These are phyloP conservation scores for Grosmannia clavigera DNA, from an alignment of 2,329 filamentous ascomycete species.

Conservation along the genomic window DNA sequence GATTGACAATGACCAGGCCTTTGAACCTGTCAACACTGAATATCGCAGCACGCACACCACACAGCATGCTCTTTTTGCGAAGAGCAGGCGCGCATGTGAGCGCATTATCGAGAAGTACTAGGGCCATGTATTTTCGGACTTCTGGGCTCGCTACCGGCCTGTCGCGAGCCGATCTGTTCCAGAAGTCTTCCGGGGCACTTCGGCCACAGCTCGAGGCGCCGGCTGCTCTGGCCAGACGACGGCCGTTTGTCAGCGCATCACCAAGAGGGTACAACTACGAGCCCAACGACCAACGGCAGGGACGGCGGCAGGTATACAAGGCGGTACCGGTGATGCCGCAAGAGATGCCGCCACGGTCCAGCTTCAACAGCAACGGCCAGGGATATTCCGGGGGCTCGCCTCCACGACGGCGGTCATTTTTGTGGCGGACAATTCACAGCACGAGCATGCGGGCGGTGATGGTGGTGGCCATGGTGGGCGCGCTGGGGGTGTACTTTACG, in stretches of 20 bases:
- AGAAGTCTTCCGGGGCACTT: background rate
- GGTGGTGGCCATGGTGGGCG: constrained; percentile 28
- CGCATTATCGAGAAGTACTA: background rate
- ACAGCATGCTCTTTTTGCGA: background rate
- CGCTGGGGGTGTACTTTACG: constrained; percentile 47
- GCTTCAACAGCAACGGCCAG: constrained; percentile 1
- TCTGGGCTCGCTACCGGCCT: background rate
- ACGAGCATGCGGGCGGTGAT: constrained; percentile 28
- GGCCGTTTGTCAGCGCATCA: background rate
- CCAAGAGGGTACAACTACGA: constrained; percentile 8
- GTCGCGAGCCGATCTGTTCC: background rate
- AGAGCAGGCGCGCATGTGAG: background rate
- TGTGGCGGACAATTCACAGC: constrained; percentile 7
- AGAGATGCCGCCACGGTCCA: constrained; percentile 9
- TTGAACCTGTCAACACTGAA: background rate
- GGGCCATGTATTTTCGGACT: background rate
- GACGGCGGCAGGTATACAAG: constrained; percentile 1
- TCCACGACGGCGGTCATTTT: background rate
- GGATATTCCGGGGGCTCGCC: background rate
- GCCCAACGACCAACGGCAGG: constrained; percentile 4
- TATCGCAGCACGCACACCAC: background rate
- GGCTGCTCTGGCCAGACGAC: background rate
- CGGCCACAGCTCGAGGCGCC: background rate
- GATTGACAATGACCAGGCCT: background rate
- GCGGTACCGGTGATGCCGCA: constrained; percentile 7